Base-by-base conservation (phyloP, 2,329 filamentous ascomycete species). In the Penicillium frequentans region DNA sequence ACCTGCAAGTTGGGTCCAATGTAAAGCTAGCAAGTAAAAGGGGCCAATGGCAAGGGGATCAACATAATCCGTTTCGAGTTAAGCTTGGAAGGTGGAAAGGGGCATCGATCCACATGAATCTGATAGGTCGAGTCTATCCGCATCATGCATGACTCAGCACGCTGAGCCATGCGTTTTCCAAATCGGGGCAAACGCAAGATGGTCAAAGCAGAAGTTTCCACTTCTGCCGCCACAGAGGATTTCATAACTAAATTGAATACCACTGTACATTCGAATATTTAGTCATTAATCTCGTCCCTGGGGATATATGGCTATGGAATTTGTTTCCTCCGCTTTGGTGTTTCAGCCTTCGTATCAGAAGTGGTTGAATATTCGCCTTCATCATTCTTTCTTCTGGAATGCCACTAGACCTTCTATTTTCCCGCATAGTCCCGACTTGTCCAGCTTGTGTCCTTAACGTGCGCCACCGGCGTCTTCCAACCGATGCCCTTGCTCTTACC, bases 131-230 rank as follows among this genome's bases (percentile, higher is more conserved):
- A 48, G 24, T 27, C 52, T 54, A 61, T 47, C 45, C 49, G 10
- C 35, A 50, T 52, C 56, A 59, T 31, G 31, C 14, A 9, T 42
- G 23, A 23, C 2, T 42, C 19, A 42, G 39, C 19, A n/a, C 26
- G 56, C 62, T 61, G 49, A 63, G 62, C 50, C 33, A 51, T 59
- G 58, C 62, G 54, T 63, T 64, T 64, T 45, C 62, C 61, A 27
- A 51, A 61, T 59, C 42, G 27, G 60, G 62, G 44, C 51, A 59
- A 46, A 60, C 56, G 42, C 24, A 19, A 45, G 33, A 52, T 35
- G 48, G 37, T 52, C 37, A 24, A 35, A 33, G 49, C 49, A 45
- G 5, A 16, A 7, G 2, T 33, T 43, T 11, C 21, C 29, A 7
- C 6, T 23, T 13, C 19, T 21, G 23, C 29, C 29, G 6, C 26